phyloP scores from a whole-genome alignment of 305 asterid genomes.

The Plantago coronopus region DNA sequence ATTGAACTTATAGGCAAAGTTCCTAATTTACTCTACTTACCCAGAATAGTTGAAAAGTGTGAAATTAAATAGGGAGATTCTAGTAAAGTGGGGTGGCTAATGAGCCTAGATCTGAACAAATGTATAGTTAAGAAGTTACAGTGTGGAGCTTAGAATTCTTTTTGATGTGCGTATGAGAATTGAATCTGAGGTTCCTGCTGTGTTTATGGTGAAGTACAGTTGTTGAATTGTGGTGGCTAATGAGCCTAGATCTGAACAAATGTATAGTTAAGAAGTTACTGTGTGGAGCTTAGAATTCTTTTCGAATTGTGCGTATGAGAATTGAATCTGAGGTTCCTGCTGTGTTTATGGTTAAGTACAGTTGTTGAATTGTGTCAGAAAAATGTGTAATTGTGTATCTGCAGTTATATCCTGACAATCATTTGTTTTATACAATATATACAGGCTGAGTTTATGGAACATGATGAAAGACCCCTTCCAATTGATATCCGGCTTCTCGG shows the following conservation, averaged over 20 bases:
- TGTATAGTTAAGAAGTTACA: no score
- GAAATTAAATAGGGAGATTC: no score
- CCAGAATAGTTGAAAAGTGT: no score
- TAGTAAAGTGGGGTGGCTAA: no score
- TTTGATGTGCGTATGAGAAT: background rate
- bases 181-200: slow-evolving; percentile 9
- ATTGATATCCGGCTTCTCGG: slow-evolving; percentile 95
- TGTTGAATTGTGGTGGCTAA: slow-evolving; percentile 13
- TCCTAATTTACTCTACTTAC: no score
- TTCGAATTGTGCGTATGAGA: background rate
- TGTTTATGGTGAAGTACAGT: slow-evolving; percentile 13
- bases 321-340: slow-evolving; percentile 3
- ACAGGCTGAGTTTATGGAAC: slow-evolving; percentile 99
- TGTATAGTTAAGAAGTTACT: no score
- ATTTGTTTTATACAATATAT: slow-evolving; percentile 26
- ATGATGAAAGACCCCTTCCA: slow-evolving; percentile 94
- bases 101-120: no score
- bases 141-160: no score
- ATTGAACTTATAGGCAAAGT: no score
- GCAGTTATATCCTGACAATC: slow-evolving; percentile 24
- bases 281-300: no score
- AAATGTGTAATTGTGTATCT: slow-evolving; percentile 20
- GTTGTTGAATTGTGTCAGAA: slow-evolving; percentile 11
- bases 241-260: no score
- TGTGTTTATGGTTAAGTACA: slow-evolving; percentile 17